These are phyloP conservation scores for Adansonia digitata DNA, from an alignment of 345 rosid genomes.

Conservation along the genomic window DNA sequence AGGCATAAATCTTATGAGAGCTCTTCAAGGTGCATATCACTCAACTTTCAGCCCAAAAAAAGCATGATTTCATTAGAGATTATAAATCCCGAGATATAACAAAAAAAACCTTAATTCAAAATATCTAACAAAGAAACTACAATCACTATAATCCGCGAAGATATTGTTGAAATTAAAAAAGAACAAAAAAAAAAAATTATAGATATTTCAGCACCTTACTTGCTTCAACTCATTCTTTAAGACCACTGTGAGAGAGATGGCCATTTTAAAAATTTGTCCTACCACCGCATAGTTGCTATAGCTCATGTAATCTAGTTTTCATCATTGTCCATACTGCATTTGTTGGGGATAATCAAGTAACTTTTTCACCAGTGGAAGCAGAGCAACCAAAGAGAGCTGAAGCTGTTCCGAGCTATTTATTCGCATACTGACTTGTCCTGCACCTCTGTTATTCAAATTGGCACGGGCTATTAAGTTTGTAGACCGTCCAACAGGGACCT, in stretches of 20 bases:
- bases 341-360: constrained; percentile 49
- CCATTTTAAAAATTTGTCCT: constrained; percentile 19
- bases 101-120: background rate
- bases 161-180: no score
- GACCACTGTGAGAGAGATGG: constrained; percentile 15
- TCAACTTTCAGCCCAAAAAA: no score
- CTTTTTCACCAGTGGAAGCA: constrained; percentile 78
- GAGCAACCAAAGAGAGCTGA: constrained; percentile 65
- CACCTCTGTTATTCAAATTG: constrained; percentile 82
- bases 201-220: constrained; percentile 16
- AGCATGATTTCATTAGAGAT: background rate
- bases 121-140: constrained; percentile 9
- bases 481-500: constrained; percentile 76
- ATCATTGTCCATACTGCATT: constrained; percentile 62
- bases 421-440: constrained; percentile 80
- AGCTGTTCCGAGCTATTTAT: constrained; percentile 92
- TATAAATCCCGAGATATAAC: no score
- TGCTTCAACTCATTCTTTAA: constrained; percentile 21
- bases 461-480: constrained; percentile 76
- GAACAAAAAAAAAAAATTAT: background rate
- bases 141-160: constrained; percentile 12
- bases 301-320: constrained; percentile 37
- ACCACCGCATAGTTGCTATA: no score
- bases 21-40: no score
- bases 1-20: no score